A percentile compares a stretch with the other conserved stretches of the same genome.
Conservation (phyloP, 257 asterid species). For the Nicotiana otophora region DNA sequence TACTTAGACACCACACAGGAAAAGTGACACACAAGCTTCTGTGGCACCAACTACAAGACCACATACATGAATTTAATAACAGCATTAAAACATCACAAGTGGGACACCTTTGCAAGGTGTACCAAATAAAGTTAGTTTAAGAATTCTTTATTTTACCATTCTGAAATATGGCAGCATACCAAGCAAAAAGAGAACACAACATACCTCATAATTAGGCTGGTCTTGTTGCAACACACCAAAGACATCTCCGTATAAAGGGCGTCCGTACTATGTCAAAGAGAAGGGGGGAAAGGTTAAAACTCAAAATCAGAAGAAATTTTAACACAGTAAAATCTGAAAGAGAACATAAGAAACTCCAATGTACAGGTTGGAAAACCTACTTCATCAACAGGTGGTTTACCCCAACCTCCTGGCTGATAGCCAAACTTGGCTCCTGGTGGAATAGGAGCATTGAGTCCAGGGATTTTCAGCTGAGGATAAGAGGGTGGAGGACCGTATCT, state of each 20-base stretch:
- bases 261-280: constrained; percentile 54
- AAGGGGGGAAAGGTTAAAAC: neutral
- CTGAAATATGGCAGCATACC: neutral
- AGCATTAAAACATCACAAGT: neutral
- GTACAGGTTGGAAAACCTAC: constrained; percentile 30
- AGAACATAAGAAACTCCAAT: neutral
- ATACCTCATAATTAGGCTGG: constrained; percentile 76
- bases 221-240: constrained; percentile 86
- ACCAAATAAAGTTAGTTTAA: neutral
- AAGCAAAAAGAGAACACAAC: neutral
- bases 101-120: neutral
- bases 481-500: constrained; percentile 99
- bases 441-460: constrained; percentile 97
- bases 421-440: constrained; percentile 97
- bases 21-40: neutral
- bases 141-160: neutral
- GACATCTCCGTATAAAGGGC: constrained; percentile 93
- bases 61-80: neutral
- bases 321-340: constrained; percentile 64
- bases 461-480: constrained; percentile 87
- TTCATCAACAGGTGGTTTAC: constrained; percentile 98
- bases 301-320: neutral
- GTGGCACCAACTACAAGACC: neutral
- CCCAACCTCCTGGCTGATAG: constrained; percentile 97
- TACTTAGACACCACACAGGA: neutral